phyloP scores from a whole-genome alignment of 148 eudicot species.

The Rhododendron williamsianum region DNA sequence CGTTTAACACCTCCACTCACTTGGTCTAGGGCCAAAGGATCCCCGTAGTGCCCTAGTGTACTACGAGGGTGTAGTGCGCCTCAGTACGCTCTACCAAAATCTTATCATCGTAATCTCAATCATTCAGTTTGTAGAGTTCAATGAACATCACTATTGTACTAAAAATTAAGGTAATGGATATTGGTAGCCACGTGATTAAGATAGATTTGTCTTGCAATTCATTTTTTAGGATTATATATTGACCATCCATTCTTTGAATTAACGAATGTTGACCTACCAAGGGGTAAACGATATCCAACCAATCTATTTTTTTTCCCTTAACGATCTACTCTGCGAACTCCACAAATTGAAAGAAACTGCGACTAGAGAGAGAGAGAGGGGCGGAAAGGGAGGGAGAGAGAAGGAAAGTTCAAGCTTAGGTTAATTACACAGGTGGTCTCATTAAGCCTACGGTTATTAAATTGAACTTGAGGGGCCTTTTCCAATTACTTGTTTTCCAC shows the following conservation, averaged over 20 bases:
- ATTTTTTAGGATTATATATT: no score
- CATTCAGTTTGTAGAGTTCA: background rate
- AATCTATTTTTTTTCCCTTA: no score
- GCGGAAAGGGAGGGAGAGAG: background rate
- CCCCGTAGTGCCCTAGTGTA: background rate
- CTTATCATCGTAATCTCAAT: background rate
- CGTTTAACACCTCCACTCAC: no score
- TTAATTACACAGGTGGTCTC: slow-evolving; percentile 7
- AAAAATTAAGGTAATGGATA: background rate
- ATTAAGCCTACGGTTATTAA: background rate
- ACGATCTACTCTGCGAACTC: no score
- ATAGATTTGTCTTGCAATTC: no score
- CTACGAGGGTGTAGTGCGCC: background rate
- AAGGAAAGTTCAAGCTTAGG: background rate
- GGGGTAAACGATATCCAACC: no score
- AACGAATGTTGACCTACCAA: no score
- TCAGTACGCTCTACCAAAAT: background rate
- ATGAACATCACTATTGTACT: background rate
- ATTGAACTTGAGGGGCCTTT: slow-evolving; percentile 2
- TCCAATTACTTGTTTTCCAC: background rate
- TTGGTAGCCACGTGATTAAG: background rate
- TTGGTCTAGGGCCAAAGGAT: background rate
- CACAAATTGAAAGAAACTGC: background rate
- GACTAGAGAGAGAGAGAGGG: no score
- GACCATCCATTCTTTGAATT: no score